Evolutionary conservation across 805 yeast species (phyloP).

Genomic region (Wickerhamomyces bovis): DNA sequence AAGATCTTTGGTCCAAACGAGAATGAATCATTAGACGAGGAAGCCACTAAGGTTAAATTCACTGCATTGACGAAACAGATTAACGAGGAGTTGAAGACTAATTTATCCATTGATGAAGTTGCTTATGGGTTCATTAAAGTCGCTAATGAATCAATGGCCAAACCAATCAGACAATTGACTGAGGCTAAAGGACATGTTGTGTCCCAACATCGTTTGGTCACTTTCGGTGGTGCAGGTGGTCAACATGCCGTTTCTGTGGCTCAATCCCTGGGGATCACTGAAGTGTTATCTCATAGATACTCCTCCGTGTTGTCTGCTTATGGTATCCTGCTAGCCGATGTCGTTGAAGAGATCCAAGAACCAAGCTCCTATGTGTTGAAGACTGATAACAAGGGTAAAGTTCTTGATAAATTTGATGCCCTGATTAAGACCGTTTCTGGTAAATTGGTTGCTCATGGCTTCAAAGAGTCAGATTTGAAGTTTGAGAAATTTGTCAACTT

Average conservation of each 20-base stretch:
- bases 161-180: conserved; percentile 79
- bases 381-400: conserved; percentile 23
- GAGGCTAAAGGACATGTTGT: conserved; percentile 77
- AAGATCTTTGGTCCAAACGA: conserved; percentile 80
- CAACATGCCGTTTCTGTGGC: conserved; percentile 84
- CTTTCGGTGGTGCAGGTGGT: conserved; percentile 94
- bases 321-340: conserved; percentile 84
- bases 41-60: conserved; percentile 45
- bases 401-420: conserved; percentile 40
- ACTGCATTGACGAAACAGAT: conserved; percentile 47
- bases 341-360: conserved; percentile 72
- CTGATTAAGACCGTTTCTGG: conserved; percentile 38
- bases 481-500: conserved; percentile 67
- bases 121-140: conserved; percentile 79
- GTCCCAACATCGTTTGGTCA: conserved; percentile 62
- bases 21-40: conserved; percentile 59
- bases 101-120: conserved; percentile 55
- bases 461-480: conserved; percentile 35
- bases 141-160: conserved; percentile 86
- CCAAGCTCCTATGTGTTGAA: conserved; percentile 51
- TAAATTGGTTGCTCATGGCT: conserved; percentile 48
- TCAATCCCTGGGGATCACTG: conserved; percentile 56
- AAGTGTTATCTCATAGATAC: conserved; percentile 70
- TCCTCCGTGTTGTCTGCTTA: conserved; percentile 83
- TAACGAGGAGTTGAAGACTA: conserved; percentile 36